Base-by-base conservation (phyloP, 805 yeast species). In the Metschnikowia bowlesiae region DNA sequence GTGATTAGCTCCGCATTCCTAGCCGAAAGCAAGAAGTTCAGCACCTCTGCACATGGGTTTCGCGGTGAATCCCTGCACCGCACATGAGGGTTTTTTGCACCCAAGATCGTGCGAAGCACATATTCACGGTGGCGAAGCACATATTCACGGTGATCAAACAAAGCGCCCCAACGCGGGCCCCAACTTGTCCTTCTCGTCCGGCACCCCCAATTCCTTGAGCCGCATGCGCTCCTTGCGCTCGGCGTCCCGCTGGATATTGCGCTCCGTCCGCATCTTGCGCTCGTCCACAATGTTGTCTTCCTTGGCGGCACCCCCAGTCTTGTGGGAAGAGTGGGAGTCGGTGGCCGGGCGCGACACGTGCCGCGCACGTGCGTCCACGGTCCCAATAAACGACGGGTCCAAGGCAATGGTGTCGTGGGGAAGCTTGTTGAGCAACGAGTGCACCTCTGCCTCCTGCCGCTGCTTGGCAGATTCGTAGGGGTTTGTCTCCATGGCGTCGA, bases 391-490 rank as follows among this genome's bases (percentile, higher is more conserved):
- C 61, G 78, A 80, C 50, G 98, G 98, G 75, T 94, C 96, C 62
- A 94, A 73, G 1, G 96, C 76, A 53, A 94, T 94, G 72, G 96
- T 85, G 66, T 92, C 98, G 6, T 97, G 95, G 57, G 87, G 84
- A 57, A 94, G 75, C 70, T 94, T 94, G 71, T 92, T 88, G 64
- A 94, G 70, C 66, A 94, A 76, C 1, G 85, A 70, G 63, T 92
- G 82, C 35, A 94, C 96, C 75, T 94, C 99, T 42, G 81, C 78
- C 71, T 92, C 92, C 69, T 92, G 96, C 75, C 98, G 85, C 72
- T 91, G 97, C 65, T 88, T 85, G 48, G 87, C 82, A 8, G 96
- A 81, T 68, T 89, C 96, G 70, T 78, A 94, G 55, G 99, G 99
- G 67, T 94, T 94, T 62, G 83, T 69, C 70, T 94, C 99, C 66